phyloP scores from a whole-genome alignment of 2,329 filamentous ascomycete species.

The Verticillium klebahnii region DNA sequence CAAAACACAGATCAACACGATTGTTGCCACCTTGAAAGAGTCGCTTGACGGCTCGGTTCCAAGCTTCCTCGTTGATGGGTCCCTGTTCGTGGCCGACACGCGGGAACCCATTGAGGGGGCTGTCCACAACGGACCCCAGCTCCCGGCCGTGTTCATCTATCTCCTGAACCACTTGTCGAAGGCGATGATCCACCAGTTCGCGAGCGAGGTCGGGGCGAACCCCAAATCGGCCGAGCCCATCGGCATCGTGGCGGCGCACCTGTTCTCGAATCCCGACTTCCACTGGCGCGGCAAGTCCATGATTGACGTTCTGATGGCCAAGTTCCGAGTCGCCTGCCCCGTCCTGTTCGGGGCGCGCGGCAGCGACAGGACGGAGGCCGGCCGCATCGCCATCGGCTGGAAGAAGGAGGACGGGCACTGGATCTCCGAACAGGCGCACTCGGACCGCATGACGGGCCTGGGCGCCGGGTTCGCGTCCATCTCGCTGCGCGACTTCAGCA shows the following conservation, averaged over 20 bases:
- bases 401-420: conserved; percentile 55
- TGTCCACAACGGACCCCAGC: conserved; percentile 43
- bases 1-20: conserved; percentile 33
- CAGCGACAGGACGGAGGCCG: conserved; percentile 65
- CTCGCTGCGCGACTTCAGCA: conserved; percentile 76
- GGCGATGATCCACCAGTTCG: conserved; percentile 64
- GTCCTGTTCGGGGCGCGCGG: conserved; percentile 81
- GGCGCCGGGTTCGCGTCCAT: conserved; percentile 81
- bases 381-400: conserved; percentile 70
- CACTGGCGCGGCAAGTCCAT: conserved; percentile 63
- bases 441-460: conserved; percentile 77
- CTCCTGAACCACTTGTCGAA: conserved; percentile 75
- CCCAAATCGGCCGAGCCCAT: conserved; percentile 69
- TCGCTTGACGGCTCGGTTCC: conserved; percentile 48
- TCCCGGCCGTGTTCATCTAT: conserved; percentile 67
- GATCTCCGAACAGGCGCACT: conserved; percentile 67
- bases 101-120: conserved; percentile 44
- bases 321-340: conserved; percentile 76
- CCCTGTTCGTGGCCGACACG: conserved; percentile 44
- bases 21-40: conserved; percentile 47
- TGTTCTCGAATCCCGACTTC: conserved; percentile 68
- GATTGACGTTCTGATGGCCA: conserved; percentile 80
- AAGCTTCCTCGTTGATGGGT: conserved; percentile 48
- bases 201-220: conserved; percentile 60
- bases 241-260: conserved; percentile 68